Base-by-base conservation (phyloP, 108 stramenopile species). In the Skeletonema costatum region DNA sequence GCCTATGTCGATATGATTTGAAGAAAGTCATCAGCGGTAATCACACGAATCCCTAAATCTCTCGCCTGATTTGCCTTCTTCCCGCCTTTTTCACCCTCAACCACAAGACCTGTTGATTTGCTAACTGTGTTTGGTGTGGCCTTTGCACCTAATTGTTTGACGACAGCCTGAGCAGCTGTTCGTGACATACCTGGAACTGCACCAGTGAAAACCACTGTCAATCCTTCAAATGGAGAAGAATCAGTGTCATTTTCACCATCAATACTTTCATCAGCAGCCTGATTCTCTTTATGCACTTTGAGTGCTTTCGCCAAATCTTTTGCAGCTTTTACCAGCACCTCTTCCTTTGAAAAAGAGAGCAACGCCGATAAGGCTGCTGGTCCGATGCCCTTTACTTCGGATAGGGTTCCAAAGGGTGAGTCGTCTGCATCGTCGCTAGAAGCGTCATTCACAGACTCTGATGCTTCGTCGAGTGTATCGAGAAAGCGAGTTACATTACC, bases 121-220 rank as follows among this genome's bases (percentile, higher is more conserved):
- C 86, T 90, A 13, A 95, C 74, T 30, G 86, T 87, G 2, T 81
- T 83, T 6, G 94, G 89, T 35, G 92, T 92, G 2, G 86, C 58
- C 50, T 86, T 90, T 9, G 92, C 94, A 38, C 94, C 94, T 30
- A 25, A 25, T 31, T 62, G 68, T 69, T 77, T 90, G 17, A 88
- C 94, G 51, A 71, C 13, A 30, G 77, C 68, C 42, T 93, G 85
- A 38, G 90, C 90, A 35, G 73, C 71, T 6, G 53, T 66, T 66
- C 94, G 67, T 16, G 89, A 75, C 75, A 89, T 79, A 56, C 62
- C 73, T 12, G 88, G 86, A 35, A 95, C 50, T 9, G 87, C 71
- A 65, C 94, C 94, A 9, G 94, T 95, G 61, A 95, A 92, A 16
- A 95, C 94, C 8, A 95, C 85, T 0, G 84, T 77, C 76, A 87